phyloP scores from a whole-genome alignment of 306 rosid species.

The Sicyos baderoa region DNA sequence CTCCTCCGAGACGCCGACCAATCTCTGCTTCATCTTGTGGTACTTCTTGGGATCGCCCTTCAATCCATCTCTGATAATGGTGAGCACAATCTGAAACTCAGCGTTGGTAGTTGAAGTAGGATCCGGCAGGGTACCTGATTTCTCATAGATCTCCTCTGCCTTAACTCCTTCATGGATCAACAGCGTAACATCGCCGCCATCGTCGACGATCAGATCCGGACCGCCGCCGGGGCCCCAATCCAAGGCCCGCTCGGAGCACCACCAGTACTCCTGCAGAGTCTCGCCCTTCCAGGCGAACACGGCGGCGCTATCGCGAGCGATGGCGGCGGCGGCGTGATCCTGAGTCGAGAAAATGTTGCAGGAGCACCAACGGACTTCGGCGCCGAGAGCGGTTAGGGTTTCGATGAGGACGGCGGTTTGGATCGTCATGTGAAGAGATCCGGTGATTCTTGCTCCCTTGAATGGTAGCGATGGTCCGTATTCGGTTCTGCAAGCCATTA shows the following conservation, averaged over 20 bases:
- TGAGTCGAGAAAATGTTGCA: constrained; percentile 97
- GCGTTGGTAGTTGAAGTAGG: constrained; percentile 65
- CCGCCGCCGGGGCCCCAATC: constrained; percentile 94
- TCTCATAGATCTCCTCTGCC: constrained; percentile 65
- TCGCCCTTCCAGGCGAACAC: constrained; percentile 98
- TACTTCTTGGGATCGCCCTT: constrained; percentile 78
- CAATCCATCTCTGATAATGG: constrained; percentile 64
- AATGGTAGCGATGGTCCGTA: constrained; percentile 72
- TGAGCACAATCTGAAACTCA: constrained; percentile 72
- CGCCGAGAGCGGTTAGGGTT: constrained; percentile 91
- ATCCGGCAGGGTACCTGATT: constrained; percentile 52
- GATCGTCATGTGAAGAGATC: constrained; percentile 98
- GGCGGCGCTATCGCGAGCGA: constrained; percentile 75
- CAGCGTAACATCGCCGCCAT: constrained; percentile 75
- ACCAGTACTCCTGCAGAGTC: constrained; percentile 95
- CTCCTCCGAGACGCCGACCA: constrained; percentile 92
- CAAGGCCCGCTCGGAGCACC: constrained; percentile 89
- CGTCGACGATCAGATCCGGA: constrained; percentile 88
- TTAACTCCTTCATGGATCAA: constrained; percentile 87
- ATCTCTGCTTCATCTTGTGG: constrained; percentile 75
- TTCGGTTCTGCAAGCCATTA: constrained; percentile 52
- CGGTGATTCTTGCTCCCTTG: constrained; percentile 78
- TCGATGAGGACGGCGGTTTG: constrained; percentile 96
- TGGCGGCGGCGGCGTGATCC: constrained; percentile 95
- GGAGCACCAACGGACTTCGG: constrained; percentile 93